Conservation (phyloP, 129 eudicot genomes). For the Lactuca sativa region DNA sequence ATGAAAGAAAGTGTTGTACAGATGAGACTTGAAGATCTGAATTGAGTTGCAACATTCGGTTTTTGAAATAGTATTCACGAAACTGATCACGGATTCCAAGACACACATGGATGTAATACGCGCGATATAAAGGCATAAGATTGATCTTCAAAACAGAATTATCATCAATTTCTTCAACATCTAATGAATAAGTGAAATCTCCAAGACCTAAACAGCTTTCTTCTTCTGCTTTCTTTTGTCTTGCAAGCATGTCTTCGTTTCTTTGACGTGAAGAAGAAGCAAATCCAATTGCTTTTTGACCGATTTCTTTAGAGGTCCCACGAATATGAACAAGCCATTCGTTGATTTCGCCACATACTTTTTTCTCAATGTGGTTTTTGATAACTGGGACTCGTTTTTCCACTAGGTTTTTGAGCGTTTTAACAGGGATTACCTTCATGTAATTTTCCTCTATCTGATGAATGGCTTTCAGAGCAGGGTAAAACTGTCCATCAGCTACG, state of each 20-base stretch:
- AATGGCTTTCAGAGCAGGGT: constrained; percentile 87
- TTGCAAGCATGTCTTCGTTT: constrained; percentile 80
- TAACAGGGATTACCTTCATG: constrained; percentile 63
- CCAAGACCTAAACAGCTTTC: constrained; percentile 63
- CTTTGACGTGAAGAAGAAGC: constrained; percentile 83
- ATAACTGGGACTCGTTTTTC: constrained; percentile 65
- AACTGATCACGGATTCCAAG: constrained; percentile 72
- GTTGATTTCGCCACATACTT: constrained; percentile 65
- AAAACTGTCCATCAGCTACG: constrained; percentile 78
- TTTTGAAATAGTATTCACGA: constrained; percentile 87
- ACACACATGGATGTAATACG: constrained; percentile 74
- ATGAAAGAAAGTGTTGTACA: constrained; percentile 67
- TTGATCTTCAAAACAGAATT: constrained; percentile 61
- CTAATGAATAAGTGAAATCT: constrained; percentile 68
- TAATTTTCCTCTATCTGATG: constrained; percentile 75
- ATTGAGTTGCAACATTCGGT: constrained; percentile 71
- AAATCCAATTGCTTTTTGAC: constrained; percentile 76
- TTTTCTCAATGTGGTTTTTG: constrained; percentile 68
- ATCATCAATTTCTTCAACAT: constrained; percentile 73
- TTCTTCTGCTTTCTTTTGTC: constrained; percentile 87
- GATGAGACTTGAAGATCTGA: constrained; percentile 89
- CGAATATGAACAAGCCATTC: constrained; percentile 88
- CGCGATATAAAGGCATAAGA: constrained; percentile 82
- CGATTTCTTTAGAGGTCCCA: constrained; percentile 72
- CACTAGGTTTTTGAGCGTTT: constrained; percentile 49